Evolutionary conservation across 495 filamentous ascomycete genomes (phyloP).

Genomic region (Entonaema liquescens): DNA sequence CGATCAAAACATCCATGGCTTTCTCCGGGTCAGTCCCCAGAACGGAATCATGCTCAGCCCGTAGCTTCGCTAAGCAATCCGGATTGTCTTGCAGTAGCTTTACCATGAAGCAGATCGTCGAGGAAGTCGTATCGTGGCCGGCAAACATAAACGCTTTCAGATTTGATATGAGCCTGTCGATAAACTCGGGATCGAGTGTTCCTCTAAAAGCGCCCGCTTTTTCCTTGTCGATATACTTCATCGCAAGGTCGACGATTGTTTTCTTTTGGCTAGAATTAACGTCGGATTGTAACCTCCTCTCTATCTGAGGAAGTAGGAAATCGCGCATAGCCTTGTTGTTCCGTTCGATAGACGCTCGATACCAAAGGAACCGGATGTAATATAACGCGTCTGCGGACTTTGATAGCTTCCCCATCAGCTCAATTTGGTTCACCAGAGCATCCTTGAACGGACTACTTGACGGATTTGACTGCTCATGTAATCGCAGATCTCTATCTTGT

Average conservation of each 20-base stretch:
- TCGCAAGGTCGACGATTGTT: conserved; percentile 43
- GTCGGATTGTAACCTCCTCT: conserved; percentile 34
- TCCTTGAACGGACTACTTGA: conserved; percentile 37
- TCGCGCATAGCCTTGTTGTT: conserved; percentile 43
- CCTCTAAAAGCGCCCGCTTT: conserved; percentile 28
- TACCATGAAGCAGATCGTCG: conserved; percentile 49
- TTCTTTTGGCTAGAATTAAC: conserved; percentile 17
- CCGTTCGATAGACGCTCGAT: conserved; percentile 21
- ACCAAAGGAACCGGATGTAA: conserved; percentile 33
- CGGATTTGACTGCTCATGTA: conserved; percentile 38
- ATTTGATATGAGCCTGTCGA: conserved; percentile 41
- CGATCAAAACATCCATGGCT: conserved; percentile 26
- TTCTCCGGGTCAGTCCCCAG: conserved; percentile 40
- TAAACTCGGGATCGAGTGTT: conserved; percentile 35
- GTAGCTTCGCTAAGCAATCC: conserved; percentile 48
- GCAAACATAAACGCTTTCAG: conserved; percentile 54
- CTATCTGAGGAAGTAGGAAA: conserved; percentile 41
- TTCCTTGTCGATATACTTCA: conserved; percentile 42
- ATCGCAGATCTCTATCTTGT: conserved; percentile 36
- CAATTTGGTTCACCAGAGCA: conserved; percentile 37
- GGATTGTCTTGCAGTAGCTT: conserved; percentile 56
- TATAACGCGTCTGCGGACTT: conserved; percentile 2
- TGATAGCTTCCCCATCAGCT: conserved; percentile 27
- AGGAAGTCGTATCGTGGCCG: conserved; percentile 58
- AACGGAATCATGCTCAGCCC: conserved; percentile 57